phyloP scores from a whole-genome alignment of 225 moss, liverwort and hornwort genomes.

The Bryum argenteum region DNA sequence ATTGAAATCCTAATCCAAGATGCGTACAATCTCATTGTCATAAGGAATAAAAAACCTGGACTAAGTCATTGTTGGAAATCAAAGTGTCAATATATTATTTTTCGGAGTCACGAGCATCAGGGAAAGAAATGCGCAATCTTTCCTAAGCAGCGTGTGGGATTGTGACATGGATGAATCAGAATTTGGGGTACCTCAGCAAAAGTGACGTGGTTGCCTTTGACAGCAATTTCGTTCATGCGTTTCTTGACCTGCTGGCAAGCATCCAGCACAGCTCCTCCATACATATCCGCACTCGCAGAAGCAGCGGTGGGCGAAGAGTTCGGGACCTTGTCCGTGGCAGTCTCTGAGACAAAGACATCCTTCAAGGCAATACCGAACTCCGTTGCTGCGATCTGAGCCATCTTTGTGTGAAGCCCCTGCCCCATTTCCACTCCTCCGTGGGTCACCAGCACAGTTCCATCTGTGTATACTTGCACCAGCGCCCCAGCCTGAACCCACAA shows the following conservation, averaged over 20 bases:
- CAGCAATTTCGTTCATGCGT: slow-evolving; percentile 66
- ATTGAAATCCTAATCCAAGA: too few species aligned
- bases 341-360: slow-evolving; percentile 90
- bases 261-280: slow-evolving; percentile 89
- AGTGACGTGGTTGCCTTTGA: slow-evolving; percentile 52
- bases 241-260: slow-evolving; percentile 86
- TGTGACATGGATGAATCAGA: too few species aligned
- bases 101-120: too few species aligned
- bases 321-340: slow-evolving; percentile 96
- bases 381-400: slow-evolving; percentile 89
- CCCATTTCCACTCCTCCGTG: slow-evolving; percentile 99
- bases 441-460: slow-evolving; percentile 91
- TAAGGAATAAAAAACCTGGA: too few species aligned
- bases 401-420: slow-evolving; percentile 95
- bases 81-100: too few species aligned
- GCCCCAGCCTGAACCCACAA: slow-evolving; percentile 75
- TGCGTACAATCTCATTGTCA: too few species aligned
- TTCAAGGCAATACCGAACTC: slow-evolving; percentile 66
- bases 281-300: slow-evolving; percentile 98
- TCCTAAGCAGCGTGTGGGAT: too few species aligned
- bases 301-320: slow-evolving; percentile 97
- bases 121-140: too few species aligned
- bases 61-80: too few species aligned
- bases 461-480: slow-evolving; percentile 92
- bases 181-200: slow-evolving; percentile 66